These are phyloP conservation scores for Beta corolliflora DNA, from an alignment of 179 eudicot genomes.

Conservation along the genomic window DNA sequence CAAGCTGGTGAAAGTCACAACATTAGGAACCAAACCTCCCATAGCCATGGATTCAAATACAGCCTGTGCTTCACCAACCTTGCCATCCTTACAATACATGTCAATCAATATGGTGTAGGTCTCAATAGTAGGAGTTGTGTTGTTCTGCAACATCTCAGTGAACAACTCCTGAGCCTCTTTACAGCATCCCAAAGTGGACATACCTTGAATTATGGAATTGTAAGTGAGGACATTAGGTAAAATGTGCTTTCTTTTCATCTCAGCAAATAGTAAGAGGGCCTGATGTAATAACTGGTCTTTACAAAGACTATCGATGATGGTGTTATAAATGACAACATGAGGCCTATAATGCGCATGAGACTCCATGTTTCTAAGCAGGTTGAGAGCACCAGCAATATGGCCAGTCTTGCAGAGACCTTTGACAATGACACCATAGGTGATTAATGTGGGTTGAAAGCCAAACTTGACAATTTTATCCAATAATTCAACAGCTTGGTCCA, in stretches of 20 bases:
- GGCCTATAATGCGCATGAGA: neutral
- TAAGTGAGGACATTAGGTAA: constrained; percentile 26
- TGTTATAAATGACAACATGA: constrained; percentile 25
- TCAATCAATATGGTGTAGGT: neutral
- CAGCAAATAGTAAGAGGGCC: constrained; percentile 4
- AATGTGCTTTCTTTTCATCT: constrained; percentile 16
- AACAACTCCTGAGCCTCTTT: constrained; percentile 31
- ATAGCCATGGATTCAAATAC: neutral
- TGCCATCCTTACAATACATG: neutral
- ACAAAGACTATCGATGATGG: neutral
- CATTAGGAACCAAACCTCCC: neutral
- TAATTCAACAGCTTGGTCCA: too few species aligned
- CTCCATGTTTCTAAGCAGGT: neutral
- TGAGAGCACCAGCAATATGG: neutral
- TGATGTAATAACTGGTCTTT: neutral
- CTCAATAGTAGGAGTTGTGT: constrained; percentile 11
- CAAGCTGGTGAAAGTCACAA: constrained; percentile 33
- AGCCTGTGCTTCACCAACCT: neutral
- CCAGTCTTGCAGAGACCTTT: neutral
- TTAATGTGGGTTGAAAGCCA: neutral
- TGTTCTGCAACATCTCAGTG: constrained; percentile 23
- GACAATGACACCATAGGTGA: neutral
- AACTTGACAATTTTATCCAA: too few species aligned
- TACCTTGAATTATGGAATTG: constrained; percentile 29
- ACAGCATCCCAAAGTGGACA: constrained; percentile 31